These are phyloP conservation scores for Populus nigra DNA, from an alignment of 345 rosid species.

Conservation along the genomic window DNA sequence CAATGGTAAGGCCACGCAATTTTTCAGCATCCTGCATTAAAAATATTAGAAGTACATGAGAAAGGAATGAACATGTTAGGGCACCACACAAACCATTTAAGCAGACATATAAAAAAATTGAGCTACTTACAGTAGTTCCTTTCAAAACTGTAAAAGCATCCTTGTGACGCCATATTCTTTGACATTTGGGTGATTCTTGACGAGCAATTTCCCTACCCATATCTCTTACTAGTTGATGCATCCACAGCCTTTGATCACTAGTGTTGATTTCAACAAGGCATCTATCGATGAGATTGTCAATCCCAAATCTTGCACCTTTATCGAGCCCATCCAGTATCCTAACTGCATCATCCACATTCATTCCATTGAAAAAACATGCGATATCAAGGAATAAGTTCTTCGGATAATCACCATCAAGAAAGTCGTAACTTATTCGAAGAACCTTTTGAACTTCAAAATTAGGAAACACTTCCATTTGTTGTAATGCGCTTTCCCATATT, in stretches of 20 bases:
- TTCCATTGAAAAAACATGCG: not conserved
- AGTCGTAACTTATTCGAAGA: not conserved
- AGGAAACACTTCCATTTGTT: not conserved
- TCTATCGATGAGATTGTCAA: not conserved
- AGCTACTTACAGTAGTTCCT: not conserved
- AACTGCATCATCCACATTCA: not conserved
- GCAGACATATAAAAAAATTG: no score
- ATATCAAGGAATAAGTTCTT: slow-evolving; percentile 3
- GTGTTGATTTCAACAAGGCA: not conserved
- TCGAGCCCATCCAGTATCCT: not conserved
- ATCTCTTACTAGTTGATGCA: not conserved
- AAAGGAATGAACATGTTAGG: not conserved
- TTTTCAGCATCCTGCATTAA: no score
- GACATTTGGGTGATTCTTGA: not conserved
- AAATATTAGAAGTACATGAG: no score
- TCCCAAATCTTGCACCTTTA: not conserved
- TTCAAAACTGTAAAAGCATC: no score
- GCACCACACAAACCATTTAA: no score
- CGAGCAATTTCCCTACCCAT: not conserved
- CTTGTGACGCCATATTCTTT: no score
- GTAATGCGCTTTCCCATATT: not conserved
- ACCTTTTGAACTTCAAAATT: not conserved
- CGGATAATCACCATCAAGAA: not conserved
- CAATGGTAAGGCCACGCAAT: no score
- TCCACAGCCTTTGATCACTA: not conserved